These are phyloP conservation scores for Globisporangium carolinianum DNA, from an alignment of 352 stramenopile genomes.

Conservation along the genomic window DNA sequence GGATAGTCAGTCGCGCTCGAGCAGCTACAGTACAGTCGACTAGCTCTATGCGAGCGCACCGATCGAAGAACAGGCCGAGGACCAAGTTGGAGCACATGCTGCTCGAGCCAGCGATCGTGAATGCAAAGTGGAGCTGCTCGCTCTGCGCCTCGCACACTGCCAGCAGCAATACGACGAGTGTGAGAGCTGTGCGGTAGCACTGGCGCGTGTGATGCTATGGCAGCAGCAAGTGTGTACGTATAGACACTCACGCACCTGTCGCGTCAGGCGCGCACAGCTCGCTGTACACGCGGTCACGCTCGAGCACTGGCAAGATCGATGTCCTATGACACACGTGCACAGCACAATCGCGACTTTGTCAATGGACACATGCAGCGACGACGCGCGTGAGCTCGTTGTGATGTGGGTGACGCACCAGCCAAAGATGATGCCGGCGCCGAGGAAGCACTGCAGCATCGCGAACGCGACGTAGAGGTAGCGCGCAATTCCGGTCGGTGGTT, in stretches of 20 bases:
- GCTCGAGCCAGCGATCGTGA: constrained; percentile 48
- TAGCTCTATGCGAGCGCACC: constrained; percentile 1
- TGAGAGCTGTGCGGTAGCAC: too few relatives aligned
- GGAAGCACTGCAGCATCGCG: constrained; percentile 56
- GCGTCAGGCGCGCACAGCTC: constrained; percentile 35
- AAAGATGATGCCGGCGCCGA: constrained; percentile 54
- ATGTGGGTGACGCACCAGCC: constrained; percentile 28
- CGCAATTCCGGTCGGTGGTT: background rate
- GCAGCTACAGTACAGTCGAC: too few relatives aligned
- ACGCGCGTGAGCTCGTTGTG: background rate
- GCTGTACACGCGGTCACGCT: constrained; percentile 50
- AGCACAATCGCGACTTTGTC: constrained; percentile 1
- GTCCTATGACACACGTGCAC: constrained; percentile 22
- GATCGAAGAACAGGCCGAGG: constrained; percentile 56
- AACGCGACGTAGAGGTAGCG: constrained; percentile 42
- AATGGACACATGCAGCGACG: constrained; percentile 1
- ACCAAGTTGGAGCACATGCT: constrained; percentile 62
- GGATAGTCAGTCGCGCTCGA: too few relatives aligned
- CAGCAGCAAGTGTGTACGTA: too few relatives aligned
- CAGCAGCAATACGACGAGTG: too few relatives aligned
- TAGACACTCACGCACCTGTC: constrained; percentile 19
- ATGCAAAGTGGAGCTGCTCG: constrained; percentile 49
- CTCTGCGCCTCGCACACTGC: constrained; percentile 48
- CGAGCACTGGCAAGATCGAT: constrained; percentile 47
- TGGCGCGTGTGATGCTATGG: too few relatives aligned